Percentiles rank a stretch among this genome's conserved stretches.
Evolutionary conservation across 345 rosid genomes (phyloP).

Genomic region (Erucastrum elatum): DNA sequence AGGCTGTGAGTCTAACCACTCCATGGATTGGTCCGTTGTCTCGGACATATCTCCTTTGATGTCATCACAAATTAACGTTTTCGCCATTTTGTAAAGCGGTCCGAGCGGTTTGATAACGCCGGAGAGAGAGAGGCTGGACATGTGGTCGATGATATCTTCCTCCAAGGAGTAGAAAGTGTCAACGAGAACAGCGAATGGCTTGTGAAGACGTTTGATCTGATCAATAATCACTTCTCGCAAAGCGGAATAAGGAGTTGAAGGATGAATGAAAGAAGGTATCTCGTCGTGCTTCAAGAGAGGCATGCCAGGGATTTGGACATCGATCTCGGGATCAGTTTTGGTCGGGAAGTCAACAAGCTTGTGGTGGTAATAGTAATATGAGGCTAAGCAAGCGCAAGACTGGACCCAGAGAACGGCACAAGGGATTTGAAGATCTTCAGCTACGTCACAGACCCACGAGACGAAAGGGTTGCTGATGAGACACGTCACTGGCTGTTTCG

Average conservation of each 20-base stretch:
- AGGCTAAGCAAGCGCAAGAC: too few relatives aligned
- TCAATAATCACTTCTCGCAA: constrained; percentile 52
- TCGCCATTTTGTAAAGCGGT: constrained; percentile 52
- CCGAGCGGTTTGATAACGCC: constrained; percentile 47
- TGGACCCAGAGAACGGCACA: too few relatives aligned
- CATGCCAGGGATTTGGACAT: too few relatives aligned
- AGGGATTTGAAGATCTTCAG: too few relatives aligned
- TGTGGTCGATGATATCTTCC: constrained; percentile 54
- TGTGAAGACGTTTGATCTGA: constrained; percentile 58
- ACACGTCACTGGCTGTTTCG: too few relatives aligned
- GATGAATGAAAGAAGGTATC: constrained; percentile 74
- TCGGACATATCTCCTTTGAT: constrained; percentile 52
- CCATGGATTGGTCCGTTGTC: constrained; percentile 60
- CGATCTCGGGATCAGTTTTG: too few relatives aligned
- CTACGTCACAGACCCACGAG: too few relatives aligned
- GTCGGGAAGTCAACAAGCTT: too few relatives aligned
- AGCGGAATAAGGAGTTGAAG: constrained; percentile 46
- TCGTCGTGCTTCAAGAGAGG: constrained; percentile 73
- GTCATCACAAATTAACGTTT: constrained; percentile 6
- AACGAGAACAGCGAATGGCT: constrained; percentile 67
- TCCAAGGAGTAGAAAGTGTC: constrained; percentile 80
- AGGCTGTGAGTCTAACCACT: constrained; percentile 73
- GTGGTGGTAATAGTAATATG: too few relatives aligned
- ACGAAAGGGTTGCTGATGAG: too few relatives aligned
- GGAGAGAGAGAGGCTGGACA: constrained; percentile 54